Percentiles rank a stretch among this genome's conserved stretches.
Evolutionary conservation across 495 filamentous ascomycete species (phyloP).

Genomic region (Penicillium roqueforti): DNA sequence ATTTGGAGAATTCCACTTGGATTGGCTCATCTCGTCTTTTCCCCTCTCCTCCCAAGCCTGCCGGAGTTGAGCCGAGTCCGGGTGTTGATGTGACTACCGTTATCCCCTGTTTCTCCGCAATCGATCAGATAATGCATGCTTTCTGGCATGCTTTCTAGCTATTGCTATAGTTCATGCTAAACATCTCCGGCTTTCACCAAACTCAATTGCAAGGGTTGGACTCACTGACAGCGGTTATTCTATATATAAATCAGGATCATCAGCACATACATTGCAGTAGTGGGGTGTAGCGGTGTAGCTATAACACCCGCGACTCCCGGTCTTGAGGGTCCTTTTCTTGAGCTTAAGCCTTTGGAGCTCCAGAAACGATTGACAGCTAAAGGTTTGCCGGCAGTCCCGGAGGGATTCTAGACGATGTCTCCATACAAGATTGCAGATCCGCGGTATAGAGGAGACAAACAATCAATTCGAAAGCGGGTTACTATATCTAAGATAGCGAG

Average conservation of each 20-base stretch:
- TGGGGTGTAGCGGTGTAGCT: neutral
- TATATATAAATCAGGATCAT: neutral
- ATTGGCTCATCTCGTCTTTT: neutral
- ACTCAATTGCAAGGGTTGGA: conserved; percentile 5
- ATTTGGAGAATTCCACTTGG: neutral
- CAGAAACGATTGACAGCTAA: neutral
- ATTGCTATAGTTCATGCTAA: no score
- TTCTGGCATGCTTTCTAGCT: no score
- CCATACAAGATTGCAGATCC: neutral
- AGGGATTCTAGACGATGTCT: neutral
- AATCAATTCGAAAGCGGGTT: neutral
- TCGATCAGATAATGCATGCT: neutral
- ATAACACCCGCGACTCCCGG: neutral
- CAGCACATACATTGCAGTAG: neutral
- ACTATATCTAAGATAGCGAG: neutral
- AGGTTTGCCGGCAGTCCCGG: neutral
- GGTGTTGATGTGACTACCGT: neutral
- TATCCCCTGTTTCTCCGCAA: neutral
- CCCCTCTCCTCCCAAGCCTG: neutral
- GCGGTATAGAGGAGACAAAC: neutral
- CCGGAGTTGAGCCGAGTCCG: conserved; percentile 1
- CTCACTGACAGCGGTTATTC: neutral
- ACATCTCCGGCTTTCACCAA: neutral
- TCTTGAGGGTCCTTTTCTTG: neutral
- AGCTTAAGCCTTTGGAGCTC: neutral